These are phyloP conservation scores for Lichenothelia convexa DNA, from an alignment of 495 filamentous ascomycete genomes.

Conservation along the genomic window DNA sequence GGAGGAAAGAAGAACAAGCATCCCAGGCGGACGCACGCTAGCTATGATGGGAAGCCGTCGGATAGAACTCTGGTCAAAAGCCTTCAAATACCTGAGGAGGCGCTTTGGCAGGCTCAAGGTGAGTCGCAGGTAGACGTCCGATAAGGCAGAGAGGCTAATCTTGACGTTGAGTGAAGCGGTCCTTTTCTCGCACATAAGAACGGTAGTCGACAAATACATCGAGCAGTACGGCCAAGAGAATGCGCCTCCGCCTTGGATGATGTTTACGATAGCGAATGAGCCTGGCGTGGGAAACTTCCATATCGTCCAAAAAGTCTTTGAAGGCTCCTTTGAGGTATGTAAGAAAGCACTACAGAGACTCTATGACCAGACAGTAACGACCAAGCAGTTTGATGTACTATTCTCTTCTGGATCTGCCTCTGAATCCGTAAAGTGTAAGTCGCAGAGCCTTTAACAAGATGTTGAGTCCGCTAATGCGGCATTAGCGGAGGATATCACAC, in stretches of 20 bases:
- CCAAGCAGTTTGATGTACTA: slow-evolving; percentile 77
- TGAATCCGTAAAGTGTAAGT: slow-evolving; percentile 35
- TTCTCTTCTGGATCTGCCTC: slow-evolving; percentile 67
- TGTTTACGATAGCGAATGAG: slow-evolving; percentile 56
- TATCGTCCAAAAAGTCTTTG: slow-evolving; percentile 80
- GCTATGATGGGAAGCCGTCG: slow-evolving; percentile 54
- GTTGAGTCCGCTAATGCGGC: slow-evolving; percentile 3
- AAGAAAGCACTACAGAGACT: background rate
- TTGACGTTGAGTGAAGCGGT: slow-evolving; percentile 25
- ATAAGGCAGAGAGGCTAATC: slow-evolving; percentile 12
- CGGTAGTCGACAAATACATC: slow-evolving; percentile 48
- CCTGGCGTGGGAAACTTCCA: slow-evolving; percentile 67
- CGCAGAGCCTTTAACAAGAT: slow-evolving; percentile 11
- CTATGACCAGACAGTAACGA: background rate
- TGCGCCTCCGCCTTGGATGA: slow-evolving; percentile 66
- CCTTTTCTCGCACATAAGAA: slow-evolving; percentile 61
- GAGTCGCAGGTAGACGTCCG: slow-evolving; percentile 1
- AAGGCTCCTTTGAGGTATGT: slow-evolving; percentile 61
- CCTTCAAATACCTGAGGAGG: slow-evolving; percentile 42
- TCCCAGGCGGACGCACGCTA: slow-evolving; percentile 41
- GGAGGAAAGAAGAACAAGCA: slow-evolving; percentile 43
- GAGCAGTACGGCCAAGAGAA: slow-evolving; percentile 51
- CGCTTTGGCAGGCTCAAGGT: slow-evolving; percentile 76
- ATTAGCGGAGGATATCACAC: slow-evolving; percentile 45
- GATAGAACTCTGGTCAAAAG: slow-evolving; percentile 60